These are phyloP conservation scores for Hemileia vastatrix DNA, from an alignment of 1,284 basidiomycete species.

Conservation along the genomic window DNA sequence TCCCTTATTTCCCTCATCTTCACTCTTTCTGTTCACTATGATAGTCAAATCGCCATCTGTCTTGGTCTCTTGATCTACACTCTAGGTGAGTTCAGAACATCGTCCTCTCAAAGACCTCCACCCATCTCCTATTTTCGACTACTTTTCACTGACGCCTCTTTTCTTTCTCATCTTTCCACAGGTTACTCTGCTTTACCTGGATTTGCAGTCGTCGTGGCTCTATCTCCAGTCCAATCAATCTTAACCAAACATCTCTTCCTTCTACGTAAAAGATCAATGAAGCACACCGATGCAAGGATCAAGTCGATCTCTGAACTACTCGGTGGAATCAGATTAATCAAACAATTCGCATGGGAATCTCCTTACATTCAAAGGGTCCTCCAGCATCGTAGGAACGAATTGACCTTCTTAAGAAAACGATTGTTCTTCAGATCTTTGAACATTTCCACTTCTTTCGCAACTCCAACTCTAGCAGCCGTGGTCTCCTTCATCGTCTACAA, in stretches of 20 bases:
- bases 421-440: slow-evolving; percentile 63
- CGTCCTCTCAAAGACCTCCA: background rate
- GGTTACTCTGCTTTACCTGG: slow-evolving; percentile 53
- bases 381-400: slow-evolving; percentile 63
- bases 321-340: slow-evolving; percentile 78
- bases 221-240: no score
- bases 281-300: slow-evolving; percentile 75
- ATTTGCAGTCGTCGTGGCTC: no score
- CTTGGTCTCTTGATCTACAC: slow-evolving; percentile 48
- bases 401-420: slow-evolving; percentile 65
- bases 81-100: background rate
- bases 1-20: slow-evolving; percentile 58
- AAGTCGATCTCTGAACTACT: slow-evolving; percentile 73
- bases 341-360: slow-evolving; percentile 72
- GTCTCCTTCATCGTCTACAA: slow-evolving; percentile 75
- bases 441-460: slow-evolving; percentile 55
- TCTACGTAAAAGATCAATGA: slow-evolving; percentile 66
- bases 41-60: slow-evolving; percentile 72
- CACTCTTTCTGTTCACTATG: slow-evolving; percentile 61
- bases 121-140: background rate
- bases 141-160: background rate
- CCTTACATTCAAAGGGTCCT: slow-evolving; percentile 60
- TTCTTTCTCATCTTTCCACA: background rate
- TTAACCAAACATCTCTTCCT: slow-evolving; percentile 67
- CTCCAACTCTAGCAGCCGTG: slow-evolving; percentile 71